These are phyloP conservation scores for Podaxis pistillaris DNA, from an alignment of 768 basidiomycete species.

Conservation along the genomic window DNA sequence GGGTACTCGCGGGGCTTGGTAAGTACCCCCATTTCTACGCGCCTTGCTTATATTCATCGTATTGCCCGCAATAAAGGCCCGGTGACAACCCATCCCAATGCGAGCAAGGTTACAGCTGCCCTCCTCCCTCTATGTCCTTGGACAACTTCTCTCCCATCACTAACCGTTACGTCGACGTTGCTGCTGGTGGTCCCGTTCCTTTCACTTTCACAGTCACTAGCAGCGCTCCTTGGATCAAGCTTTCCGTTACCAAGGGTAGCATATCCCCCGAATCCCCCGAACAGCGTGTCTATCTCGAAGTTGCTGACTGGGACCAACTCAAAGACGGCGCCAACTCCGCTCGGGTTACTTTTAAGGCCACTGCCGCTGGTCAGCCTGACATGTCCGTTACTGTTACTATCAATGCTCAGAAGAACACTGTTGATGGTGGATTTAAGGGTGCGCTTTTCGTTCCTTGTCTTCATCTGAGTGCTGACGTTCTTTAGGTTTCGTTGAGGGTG, in stretches of 20 bases:
- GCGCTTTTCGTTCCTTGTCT: constrained; percentile 6
- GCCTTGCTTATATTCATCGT: background rate
- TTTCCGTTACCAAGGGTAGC: constrained; percentile 46
- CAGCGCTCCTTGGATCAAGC: constrained; percentile 52
- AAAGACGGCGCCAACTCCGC: constrained; percentile 35
- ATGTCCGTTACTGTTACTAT: constrained; percentile 31
- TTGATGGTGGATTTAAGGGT: constrained; percentile 51
- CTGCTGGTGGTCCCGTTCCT: constrained; percentile 54
- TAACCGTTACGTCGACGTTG: constrained; percentile 59
- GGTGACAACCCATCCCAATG: constrained; percentile 68
- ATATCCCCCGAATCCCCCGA: constrained; percentile 49
- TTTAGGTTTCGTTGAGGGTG: constrained; percentile 60
- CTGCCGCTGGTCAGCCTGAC: constrained; percentile 35
- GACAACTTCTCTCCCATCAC: constrained; percentile 56
- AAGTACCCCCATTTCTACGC: constrained; percentile 10
- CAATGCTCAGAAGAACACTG: constrained; percentile 34
- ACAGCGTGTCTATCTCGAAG: constrained; percentile 50
- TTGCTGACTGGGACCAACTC: constrained; percentile 56
- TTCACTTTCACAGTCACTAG: constrained; percentile 53
- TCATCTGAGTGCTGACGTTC: background rate
- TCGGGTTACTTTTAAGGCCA: constrained; percentile 46
- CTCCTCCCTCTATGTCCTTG: constrained; percentile 46
- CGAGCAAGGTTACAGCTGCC: constrained; percentile 44
- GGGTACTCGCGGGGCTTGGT: constrained; percentile 62
- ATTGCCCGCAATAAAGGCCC: constrained; percentile 39